Base-by-base conservation (phyloP, 805 yeast species). In the Saccharomycopsis olivae region DNA sequence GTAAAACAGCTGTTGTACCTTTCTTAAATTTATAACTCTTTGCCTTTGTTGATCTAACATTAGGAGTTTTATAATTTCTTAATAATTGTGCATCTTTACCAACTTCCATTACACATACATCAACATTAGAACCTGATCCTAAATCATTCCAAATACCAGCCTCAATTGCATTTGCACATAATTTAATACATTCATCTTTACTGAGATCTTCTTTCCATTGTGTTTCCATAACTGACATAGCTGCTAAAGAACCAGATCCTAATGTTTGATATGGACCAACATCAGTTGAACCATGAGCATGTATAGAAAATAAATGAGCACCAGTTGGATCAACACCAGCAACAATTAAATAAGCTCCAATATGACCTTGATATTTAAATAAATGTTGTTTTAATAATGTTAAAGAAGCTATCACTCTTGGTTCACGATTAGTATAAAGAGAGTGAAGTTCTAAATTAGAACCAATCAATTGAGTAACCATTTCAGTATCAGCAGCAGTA, bases 401-500 rank as follows among this genome's bases (percentile, higher is more conserved):
- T 58, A 92, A 68, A 13, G 96, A 89, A 4, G 96, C 81, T 30
- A 87, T 88, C 33, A 92, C 97, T 51, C 98, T 70, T 33, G 98
- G 97, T 51, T 78, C 75, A 51, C 97, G 76, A 45, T 77, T 77
- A 25, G 89, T 78, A 52, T 81, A 77, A 62, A 87, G 66, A 6
- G 94, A 68, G 60, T 89, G 98, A 47, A 92, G 67, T 62, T 92
- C 98, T 49, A 92, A 66, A 58, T 89, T 88, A 29, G 95, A 84
- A 28, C 86, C 75, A 51, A 87, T 87, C 55, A 92, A 69, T 60
- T 87, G 95, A 4, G 98, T 92, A 29, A 92, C 97, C 77, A 87
- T 86, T 60, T 92, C 97, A 10, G 96, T 92, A 59, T 92, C 98
- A 5, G 98, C 97, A 23, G 98, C 98, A n/a, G 98, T 92, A 60